Evolutionary conservation across 306 rosid genomes (phyloP).

Genomic region (Gleditsia sinensis): DNA sequence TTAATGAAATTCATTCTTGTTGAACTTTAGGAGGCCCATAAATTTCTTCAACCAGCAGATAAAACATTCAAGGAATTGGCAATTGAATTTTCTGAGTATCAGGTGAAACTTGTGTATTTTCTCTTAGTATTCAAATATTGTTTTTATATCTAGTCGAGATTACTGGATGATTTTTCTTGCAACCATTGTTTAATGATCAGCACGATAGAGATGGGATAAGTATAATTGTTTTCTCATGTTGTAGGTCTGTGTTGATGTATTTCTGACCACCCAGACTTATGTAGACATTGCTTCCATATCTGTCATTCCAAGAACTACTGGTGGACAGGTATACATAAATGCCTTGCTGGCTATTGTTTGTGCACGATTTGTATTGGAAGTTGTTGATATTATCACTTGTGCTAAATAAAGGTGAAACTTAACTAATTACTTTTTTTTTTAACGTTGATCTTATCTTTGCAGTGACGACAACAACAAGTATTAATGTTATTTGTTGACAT

Average conservation of each 20-base stretch:
- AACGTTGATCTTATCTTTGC: conserved; percentile 7
- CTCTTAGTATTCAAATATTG: too few relatives aligned
- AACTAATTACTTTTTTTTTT: conserved; percentile 3
- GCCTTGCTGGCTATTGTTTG: conserved; percentile 14
- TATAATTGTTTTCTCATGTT: conserved; percentile 37
- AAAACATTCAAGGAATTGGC: conserved; percentile 86
- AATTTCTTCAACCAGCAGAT: conserved; percentile 92
- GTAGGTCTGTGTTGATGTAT: conserved; percentile 92
- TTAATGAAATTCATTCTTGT: conserved; percentile 28
- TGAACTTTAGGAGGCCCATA: conserved; percentile 87
- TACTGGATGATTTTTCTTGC: conserved; percentile 23
- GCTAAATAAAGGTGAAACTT: not conserved
- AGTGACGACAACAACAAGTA: not conserved
- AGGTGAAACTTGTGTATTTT: too few relatives aligned
- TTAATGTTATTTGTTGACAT: conserved; percentile 3
- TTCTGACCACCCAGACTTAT: conserved; percentile 85
- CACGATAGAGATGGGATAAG: conserved; percentile 26
- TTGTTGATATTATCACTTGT: conserved; percentile 17
- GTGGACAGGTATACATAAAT: conserved; percentile 80
- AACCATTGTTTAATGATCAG: not conserved
- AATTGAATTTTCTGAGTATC: conserved; percentile 91
- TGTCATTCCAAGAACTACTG: conserved; percentile 88
- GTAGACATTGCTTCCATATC: conserved; percentile 91
- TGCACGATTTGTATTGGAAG: not conserved
- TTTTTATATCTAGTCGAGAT: conserved; percentile 4